phyloP scores from a whole-genome alignment of 2,329 filamentous ascomycete genomes.

The Aspergillus sp. region DNA sequence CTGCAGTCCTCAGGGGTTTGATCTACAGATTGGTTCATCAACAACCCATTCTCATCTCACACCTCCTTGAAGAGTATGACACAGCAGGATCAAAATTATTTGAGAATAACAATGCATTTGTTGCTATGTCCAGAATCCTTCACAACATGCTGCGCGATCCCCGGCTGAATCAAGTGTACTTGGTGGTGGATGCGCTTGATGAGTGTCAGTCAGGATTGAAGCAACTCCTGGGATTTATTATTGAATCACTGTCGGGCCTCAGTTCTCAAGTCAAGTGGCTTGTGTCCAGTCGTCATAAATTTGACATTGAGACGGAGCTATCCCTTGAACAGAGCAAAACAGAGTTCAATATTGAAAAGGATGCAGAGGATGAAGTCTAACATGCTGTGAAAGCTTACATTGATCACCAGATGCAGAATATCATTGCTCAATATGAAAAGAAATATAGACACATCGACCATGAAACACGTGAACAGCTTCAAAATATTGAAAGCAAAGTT shows the following conservation, averaged over 20 bases:
- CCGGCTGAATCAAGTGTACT: slow-evolving; percentile 16
- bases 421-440: too few species aligned
- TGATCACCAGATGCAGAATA: background rate
- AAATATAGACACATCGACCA: too few species aligned
- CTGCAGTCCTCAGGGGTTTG: slow-evolving; percentile 38
- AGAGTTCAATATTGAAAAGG: slow-evolving; percentile 20
- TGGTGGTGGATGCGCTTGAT: slow-evolving; percentile 46
- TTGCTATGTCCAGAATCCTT: slow-evolving; percentile 33
- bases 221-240: slow-evolving; percentile 33
- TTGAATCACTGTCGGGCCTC: slow-evolving; percentile 8
- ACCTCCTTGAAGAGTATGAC: slow-evolving; percentile 32
- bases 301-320: slow-evolving; percentile 30
- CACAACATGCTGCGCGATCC: slow-evolving; percentile 33
- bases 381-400: background rate
- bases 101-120: slow-evolving; percentile 32
- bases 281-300: slow-evolving; percentile 40
- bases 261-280: slow-evolving; percentile 35
- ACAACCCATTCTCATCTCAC: slow-evolving; percentile 24
- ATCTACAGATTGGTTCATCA: slow-evolving; percentile 35
- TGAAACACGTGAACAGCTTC: too few species aligned
- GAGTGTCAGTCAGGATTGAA: slow-evolving; percentile 30
- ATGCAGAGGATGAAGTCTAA: background rate
- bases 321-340: background rate
- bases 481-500: too few species aligned
- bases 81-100: slow-evolving; percentile 31